phyloP scores from a whole-genome alignment of 2,329 filamentous ascomycete genomes.

The Monosporascus cannonballus region DNA sequence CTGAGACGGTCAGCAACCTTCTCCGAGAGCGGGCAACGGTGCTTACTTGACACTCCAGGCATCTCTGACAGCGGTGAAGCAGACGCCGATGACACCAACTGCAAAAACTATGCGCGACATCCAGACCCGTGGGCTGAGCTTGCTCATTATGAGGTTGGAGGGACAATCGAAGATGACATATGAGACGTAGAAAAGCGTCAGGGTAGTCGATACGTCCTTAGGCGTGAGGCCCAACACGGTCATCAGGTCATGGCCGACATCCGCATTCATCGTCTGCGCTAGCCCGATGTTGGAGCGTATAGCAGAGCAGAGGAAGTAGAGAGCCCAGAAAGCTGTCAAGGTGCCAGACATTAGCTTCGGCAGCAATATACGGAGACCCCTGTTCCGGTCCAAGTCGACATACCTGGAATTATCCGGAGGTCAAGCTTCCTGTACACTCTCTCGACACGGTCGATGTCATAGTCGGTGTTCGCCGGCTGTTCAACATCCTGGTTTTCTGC shows the following conservation, averaged over 20 bases:
- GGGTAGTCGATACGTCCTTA: constrained; percentile 74
- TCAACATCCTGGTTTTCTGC: constrained; percentile 8
- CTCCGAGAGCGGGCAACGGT: neutral
- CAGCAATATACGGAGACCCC: too few species aligned
- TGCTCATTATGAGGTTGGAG: constrained; percentile 84
- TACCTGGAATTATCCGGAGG: constrained; percentile 53
- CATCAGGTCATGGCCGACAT: constrained; percentile 66
- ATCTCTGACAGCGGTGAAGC: constrained; percentile 73
- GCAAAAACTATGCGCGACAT: constrained; percentile 88
- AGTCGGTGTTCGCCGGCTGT: constrained; percentile 22
- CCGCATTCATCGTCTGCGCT: constrained; percentile 86
- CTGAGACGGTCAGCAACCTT: constrained; percentile 23
- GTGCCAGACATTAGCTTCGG: constrained; percentile 1
- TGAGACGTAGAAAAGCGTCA: constrained; percentile 86
- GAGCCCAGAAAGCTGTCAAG: constrained; percentile 67
- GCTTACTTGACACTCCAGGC: constrained; percentile 78
- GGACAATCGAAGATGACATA: constrained; percentile 88
- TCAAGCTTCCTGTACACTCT: constrained; percentile 53
- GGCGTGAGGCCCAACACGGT: constrained; percentile 62
- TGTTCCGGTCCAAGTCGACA: constrained; percentile 2
- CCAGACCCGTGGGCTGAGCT: constrained; percentile 78
- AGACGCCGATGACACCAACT: constrained; percentile 76
- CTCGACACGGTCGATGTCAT: constrained; percentile 46
- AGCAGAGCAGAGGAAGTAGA: constrained; percentile 89
- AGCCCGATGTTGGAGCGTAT: constrained; percentile 89